These are phyloP conservation scores for Anisogramma anomala DNA, from an alignment of 2,329 filamentous ascomycete species.

Conservation along the genomic window DNA sequence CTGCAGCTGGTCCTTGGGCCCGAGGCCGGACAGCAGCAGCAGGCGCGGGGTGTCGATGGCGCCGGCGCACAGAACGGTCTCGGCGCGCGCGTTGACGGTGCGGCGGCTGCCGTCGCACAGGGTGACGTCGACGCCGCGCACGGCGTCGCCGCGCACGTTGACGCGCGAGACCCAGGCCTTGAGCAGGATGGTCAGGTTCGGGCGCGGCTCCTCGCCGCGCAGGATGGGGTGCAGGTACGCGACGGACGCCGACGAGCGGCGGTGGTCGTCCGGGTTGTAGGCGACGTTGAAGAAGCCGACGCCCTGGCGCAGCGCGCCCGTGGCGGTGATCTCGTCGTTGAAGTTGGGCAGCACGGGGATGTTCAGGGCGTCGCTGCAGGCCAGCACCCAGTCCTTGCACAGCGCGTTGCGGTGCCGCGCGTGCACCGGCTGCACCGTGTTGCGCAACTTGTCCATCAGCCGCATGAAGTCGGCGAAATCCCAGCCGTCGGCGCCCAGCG, in stretches of 20 bases:
- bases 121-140: slow-evolving; percentile 61
- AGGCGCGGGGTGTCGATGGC: slow-evolving; percentile 70
- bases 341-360: slow-evolving; percentile 79
- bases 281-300: slow-evolving; percentile 86
- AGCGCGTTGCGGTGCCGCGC: slow-evolving; percentile 78
- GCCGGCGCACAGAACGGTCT: slow-evolving; percentile 71
- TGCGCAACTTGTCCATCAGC: slow-evolving; percentile 70
- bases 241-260: slow-evolving; percentile 74
- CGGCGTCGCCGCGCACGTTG: slow-evolving; percentile 57
- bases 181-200: slow-evolving; percentile 77
- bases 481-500: slow-evolving; percentile 74
- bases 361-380: slow-evolving; percentile 65
- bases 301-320: slow-evolving; percentile 59
- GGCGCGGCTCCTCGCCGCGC: slow-evolving; percentile 66
- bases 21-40: slow-evolving; percentile 46
- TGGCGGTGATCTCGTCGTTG: slow-evolving; percentile 69
- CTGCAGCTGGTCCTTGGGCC: slow-evolving; percentile 41
- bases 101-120: slow-evolving; percentile 41
- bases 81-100: slow-evolving; percentile 53
- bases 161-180: slow-evolving; percentile 79
- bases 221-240: slow-evolving; percentile 90
- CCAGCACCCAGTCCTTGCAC: slow-evolving; percentile 78
- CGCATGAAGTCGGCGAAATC: slow-evolving; percentile 75
- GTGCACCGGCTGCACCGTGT: slow-evolving; percentile 84
- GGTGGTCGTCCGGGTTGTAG: slow-evolving; percentile 82